Conservation (phyloP, 352 stramenopile genomes). For the Phytophthora syringae region DNA sequence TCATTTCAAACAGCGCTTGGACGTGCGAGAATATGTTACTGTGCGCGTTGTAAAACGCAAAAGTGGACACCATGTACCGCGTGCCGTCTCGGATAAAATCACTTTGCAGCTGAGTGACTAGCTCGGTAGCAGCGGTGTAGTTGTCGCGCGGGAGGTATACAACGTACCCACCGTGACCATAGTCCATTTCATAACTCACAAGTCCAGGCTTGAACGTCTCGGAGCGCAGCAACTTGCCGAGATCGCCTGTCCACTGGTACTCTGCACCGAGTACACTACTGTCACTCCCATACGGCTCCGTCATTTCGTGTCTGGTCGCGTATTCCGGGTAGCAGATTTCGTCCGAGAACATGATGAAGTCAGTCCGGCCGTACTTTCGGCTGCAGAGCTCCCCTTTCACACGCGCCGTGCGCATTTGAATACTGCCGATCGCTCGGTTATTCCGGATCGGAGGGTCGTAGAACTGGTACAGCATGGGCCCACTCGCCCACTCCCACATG, state of each 20-base stretch:
- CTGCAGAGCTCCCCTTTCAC: constrained; percentile 63
- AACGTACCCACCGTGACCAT: constrained; percentile 73
- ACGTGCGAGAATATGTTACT: constrained; percentile 82
- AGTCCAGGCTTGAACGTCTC: constrained; percentile 77
- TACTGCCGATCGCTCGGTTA: constrained; percentile 64
- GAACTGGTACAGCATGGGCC: constrained; percentile 71
- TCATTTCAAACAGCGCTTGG: constrained; percentile 78
- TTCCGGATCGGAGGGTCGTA: constrained; percentile 75
- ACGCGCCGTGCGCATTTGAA: constrained; percentile 66
- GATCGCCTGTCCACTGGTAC: constrained; percentile 54
- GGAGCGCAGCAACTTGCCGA: constrained; percentile 59
- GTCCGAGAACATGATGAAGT: constrained; percentile 76
- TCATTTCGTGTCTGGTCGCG: constrained; percentile 46
- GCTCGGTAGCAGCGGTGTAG: constrained; percentile 46
- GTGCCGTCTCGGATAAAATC: constrained; percentile 71
- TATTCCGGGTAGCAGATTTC: constrained; percentile 81
- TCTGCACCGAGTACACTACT: constrained; percentile 34
- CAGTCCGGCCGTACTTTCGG: constrained; percentile 42
- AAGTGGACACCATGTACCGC: constrained; percentile 66
- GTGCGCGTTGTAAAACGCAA: constrained; percentile 79
- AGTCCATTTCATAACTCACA: constrained; percentile 73
- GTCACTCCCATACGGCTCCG: constrained; percentile 52
- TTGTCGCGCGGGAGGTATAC: constrained; percentile 82
- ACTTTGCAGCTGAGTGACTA: constrained; percentile 56
- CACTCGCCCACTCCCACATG: constrained; percentile 77